Evolutionary conservation across 805 yeast genomes (phyloP).

Genomic region (Metschnikowia amazonensis): DNA sequence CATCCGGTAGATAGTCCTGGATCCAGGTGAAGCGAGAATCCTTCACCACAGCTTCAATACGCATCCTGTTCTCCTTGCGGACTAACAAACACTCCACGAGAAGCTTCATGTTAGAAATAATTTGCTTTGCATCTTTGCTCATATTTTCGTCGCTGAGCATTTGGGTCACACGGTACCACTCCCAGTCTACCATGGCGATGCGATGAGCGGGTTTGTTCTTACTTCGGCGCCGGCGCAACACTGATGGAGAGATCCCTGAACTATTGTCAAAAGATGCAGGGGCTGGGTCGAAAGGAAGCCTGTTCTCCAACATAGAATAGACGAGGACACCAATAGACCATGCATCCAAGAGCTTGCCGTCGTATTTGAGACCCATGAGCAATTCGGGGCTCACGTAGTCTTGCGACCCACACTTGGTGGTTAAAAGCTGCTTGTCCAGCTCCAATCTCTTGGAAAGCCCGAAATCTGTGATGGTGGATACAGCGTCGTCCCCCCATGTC

Average conservation of each 20-base stretch:
- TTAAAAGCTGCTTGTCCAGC: constrained; percentile 56
- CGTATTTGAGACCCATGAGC: constrained; percentile 83
- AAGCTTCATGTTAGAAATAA: constrained; percentile 20
- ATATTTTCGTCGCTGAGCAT: constrained; percentile 9
- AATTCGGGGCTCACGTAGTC: constrained; percentile 96
- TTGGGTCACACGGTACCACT: constrained; percentile 53
- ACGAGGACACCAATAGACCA: constrained; percentile 96
- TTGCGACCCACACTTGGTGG: constrained; percentile 93
- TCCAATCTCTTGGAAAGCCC: constrained; percentile 77
- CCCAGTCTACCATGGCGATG: constrained; percentile 91
- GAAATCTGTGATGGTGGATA: constrained; percentile 75
- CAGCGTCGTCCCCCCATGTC: constrained; percentile 20
- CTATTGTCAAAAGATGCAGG: constrained; percentile 43
- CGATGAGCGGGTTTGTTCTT: constrained; percentile 71
- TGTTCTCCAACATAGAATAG: constrained; percentile 76
- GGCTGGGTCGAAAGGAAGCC: constrained; percentile 89
- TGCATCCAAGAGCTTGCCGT: constrained; percentile 85
- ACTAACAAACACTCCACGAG: constrained; percentile 35
- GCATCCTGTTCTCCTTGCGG: constrained; percentile 33
- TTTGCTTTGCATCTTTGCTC: constrained; percentile 8
- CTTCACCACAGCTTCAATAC: constrained; percentile 19
- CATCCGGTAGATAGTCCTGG: constrained; percentile 18
- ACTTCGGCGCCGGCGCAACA: constrained; percentile 39
- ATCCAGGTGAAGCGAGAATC: constrained; percentile 25
- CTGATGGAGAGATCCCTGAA: constrained; percentile 36